A percentile compares a stretch with the other conserved stretches of the same genome.
Evolutionary conservation across 768 basidiomycete species (phyloP).

Genomic region (Leccinum variicolor): DNA sequence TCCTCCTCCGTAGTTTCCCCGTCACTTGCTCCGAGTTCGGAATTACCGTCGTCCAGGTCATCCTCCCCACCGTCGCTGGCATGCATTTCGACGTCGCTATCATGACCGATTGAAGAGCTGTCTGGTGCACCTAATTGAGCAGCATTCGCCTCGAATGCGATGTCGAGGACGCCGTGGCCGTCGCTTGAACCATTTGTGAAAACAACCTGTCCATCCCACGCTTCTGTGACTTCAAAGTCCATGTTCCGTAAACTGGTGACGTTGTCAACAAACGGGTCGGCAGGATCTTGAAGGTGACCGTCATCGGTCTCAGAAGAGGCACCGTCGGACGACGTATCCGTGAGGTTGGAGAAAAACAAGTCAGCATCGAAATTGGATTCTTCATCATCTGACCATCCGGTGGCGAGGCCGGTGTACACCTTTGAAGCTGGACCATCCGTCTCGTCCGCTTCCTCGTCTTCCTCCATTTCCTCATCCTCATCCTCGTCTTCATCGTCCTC

Average conservation of each 20-base stretch:
- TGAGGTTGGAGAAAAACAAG: constrained; percentile 77
- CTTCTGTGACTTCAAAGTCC: constrained; percentile 61
- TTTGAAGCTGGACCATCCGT: constrained; percentile 40
- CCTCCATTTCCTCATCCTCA: constrained; percentile 33
- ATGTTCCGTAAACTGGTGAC: constrained; percentile 34
- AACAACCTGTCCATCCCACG: constrained; percentile 73
- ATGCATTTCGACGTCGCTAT: constrained; percentile 49
- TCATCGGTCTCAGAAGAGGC: constrained; percentile 41
- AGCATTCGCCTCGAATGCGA: constrained; percentile 67
- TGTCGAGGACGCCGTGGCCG: constrained; percentile 52
- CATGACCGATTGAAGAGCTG: constrained; percentile 45
- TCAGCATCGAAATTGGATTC: constrained; percentile 82
- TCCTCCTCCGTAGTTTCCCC: constrained; percentile 85
- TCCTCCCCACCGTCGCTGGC: constrained; percentile 33
- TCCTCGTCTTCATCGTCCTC: constrained; percentile 59
- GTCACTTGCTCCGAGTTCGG: constrained; percentile 51
- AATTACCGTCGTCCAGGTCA: constrained; percentile 41
- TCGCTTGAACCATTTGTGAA: constrained; percentile 63
- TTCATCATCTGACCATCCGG: constrained; percentile 76
- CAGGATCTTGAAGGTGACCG: constrained; percentile 40
- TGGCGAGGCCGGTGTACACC: constrained; percentile 61
- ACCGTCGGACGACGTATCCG: constrained; percentile 46
- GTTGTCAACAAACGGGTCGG: constrained; percentile 23
- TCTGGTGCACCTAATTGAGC: constrained; percentile 49
- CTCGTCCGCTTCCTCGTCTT: constrained; percentile 45